These are phyloP conservation scores for Glycine latifolia DNA, from an alignment of 306 rosid species.

Conservation along the genomic window DNA sequence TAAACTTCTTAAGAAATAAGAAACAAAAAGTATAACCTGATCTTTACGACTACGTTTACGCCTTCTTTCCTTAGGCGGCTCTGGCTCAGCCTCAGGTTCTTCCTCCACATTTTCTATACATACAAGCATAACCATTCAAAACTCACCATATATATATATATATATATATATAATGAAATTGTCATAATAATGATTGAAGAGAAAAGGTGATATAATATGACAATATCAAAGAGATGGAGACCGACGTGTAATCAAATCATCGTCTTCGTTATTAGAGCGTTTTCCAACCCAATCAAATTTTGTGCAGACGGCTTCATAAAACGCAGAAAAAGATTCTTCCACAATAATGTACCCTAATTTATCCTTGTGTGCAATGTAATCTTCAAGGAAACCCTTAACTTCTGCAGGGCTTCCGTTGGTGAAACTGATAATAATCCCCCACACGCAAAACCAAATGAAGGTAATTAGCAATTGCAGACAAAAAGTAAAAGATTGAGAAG, in stretches of 20 bases:
- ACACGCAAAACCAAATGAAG: neutral
- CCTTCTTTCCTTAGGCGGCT: neutral
- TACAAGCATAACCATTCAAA: neutral
- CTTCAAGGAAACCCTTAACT: conserved; percentile 56
- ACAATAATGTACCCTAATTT: conserved; percentile 52
- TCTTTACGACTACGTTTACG: neutral
- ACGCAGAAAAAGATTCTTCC: conserved; percentile 63
- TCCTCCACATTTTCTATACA: conserved; percentile 7
- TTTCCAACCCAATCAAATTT: conserved; percentile 62
- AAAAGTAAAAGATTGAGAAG: neutral
- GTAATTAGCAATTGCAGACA: neutral
- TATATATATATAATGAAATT: neutral
- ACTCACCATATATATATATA: no score
- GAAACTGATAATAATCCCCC: conserved; percentile 55
- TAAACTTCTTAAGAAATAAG: no score
- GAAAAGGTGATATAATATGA: neutral
- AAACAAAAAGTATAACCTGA: neutral
- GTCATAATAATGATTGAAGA: neutral
- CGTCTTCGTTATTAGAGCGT: conserved; percentile 23
- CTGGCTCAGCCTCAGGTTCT: neutral
- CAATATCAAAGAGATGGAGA: neutral
- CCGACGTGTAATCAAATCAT: neutral
- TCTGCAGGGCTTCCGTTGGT: conserved; percentile 50
- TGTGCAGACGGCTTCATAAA: conserved; percentile 68
- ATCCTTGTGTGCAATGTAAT: conserved; percentile 53